Evolutionary conservation across 2,329 filamentous ascomycete genomes (phyloP).

Genomic region (Trichophaea hybrida): DNA sequence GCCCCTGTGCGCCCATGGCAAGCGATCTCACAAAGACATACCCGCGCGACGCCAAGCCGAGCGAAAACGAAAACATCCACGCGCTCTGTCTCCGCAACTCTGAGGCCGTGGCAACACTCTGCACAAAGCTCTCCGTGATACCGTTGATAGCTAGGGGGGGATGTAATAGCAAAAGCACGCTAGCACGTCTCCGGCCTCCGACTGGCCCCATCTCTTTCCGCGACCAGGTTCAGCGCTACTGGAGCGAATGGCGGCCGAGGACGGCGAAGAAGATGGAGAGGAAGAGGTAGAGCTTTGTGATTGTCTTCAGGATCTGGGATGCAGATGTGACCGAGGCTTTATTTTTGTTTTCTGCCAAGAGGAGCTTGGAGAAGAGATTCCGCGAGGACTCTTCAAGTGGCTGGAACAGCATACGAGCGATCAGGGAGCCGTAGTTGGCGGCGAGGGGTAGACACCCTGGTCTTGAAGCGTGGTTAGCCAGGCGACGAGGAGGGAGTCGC

Average conservation of each 20-base stretch:
- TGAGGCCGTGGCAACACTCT: conserved; percentile 61
- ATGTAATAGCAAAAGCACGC: conserved; percentile 83
- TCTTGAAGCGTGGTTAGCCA: conserved; percentile 60
- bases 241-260: conserved; percentile 60
- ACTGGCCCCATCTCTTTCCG: conserved; percentile 58
- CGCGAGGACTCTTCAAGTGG: conserved; percentile 89
- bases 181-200: conserved; percentile 59
- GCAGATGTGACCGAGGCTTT: conserved; percentile 30
- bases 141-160: conserved; percentile 79
- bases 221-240: conserved; percentile 56
- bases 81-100: conserved; percentile 64
- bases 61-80: conserved; percentile 74
- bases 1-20: conserved; percentile 57
- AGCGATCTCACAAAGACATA: conserved; percentile 59
- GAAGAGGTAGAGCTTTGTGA: conserved; percentile 61
- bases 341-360: conserved; percentile 32
- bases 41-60: conserved; percentile 54
- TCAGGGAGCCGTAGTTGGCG: conserved; percentile 81
- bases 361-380: conserved; percentile 71
- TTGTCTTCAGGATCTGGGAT: conserved; percentile 41
- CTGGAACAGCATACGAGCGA: conserved; percentile 81
- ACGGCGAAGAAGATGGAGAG: conserved; percentile 54
- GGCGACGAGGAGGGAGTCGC: conserved; percentile 78
- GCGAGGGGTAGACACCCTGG: conserved; percentile 84
- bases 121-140: conserved; percentile 81